A percentile compares a stretch with the other conserved stretches of the same genome.
These are phyloP conservation scores for Plicaturopsis crispa DNA, from an alignment of 768 basidiomycete genomes.

Conservation along the genomic window DNA sequence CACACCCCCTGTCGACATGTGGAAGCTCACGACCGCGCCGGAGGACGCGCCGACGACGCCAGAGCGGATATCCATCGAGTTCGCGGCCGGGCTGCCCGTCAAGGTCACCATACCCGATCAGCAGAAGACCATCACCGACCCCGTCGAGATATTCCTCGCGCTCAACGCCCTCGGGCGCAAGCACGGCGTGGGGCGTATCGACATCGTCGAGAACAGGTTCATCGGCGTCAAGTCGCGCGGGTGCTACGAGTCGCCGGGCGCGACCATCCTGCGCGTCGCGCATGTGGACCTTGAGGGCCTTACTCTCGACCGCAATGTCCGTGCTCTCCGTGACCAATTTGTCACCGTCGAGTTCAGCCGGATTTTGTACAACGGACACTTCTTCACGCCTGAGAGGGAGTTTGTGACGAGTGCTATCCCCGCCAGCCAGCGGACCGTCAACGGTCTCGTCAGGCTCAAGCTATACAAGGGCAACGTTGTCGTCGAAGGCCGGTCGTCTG, in stretches of 20 bases:
- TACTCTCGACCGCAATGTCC: conserved; percentile 96
- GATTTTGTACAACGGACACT: conserved; percentile 97
- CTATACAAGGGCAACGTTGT: conserved; percentile 96
- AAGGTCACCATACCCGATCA: conserved; percentile 54
- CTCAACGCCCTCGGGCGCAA: conserved; percentile 90
- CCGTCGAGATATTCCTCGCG: conserved; percentile 87
- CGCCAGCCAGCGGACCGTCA: conserved; percentile 92
- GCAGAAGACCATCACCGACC: conserved; percentile 70
- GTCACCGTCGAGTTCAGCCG: conserved; percentile 83
- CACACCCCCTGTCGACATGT: conserved; percentile 96
- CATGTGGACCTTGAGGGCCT: conserved; percentile 97
- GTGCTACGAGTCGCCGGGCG: conserved; percentile 98
- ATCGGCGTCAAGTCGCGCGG: conserved; percentile 99
- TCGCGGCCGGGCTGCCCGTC: conserved; percentile 79
- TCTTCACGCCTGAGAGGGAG: conserved; percentile 99
- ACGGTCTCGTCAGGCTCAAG: conserved; percentile 85
- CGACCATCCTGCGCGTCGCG: conserved; percentile 90
- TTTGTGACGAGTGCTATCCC: conserved; percentile 89
- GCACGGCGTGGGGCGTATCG: conserved; percentile 94
- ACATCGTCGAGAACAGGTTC: conserved; percentile 99
- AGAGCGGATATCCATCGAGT: conserved; percentile 80
- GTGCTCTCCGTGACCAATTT: conserved; percentile 91
- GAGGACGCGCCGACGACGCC: conserved; percentile 75
- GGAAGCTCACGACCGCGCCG: conserved; percentile 88
- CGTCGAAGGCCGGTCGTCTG: conserved; percentile 84